A percentile compares a stretch with the other conserved stretches of the same genome.
Conservation (phyloP, 306 rosid genomes). For the Albizia julibrissin region DNA sequence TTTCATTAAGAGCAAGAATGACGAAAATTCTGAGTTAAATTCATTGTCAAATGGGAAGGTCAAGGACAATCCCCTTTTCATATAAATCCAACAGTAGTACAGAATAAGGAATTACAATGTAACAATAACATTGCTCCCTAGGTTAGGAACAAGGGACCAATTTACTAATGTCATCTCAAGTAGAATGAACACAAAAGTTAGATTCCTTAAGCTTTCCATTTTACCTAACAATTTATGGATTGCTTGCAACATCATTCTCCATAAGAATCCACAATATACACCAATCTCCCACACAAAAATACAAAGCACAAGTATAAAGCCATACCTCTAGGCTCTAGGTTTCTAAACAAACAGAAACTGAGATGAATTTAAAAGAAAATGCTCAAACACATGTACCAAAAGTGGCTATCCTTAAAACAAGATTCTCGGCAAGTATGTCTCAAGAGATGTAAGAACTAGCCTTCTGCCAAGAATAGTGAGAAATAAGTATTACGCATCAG, state of each 20-base stretch:
- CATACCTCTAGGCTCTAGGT: neutral
- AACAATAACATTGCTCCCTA: neutral
- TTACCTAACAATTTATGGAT: neutral
- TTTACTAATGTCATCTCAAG: neutral
- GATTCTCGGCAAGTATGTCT: neutral
- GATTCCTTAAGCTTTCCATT: conserved; percentile 13
- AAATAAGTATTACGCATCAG: neutral
- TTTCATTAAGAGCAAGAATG: conserved; percentile 18
- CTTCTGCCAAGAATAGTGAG: neutral
- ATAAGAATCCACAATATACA: conserved; percentile 5
- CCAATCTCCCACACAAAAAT: neutral
- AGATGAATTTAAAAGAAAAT: neutral
- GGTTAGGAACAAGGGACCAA: neutral
- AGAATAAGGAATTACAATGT: neutral
- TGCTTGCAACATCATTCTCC: conserved; percentile 11
- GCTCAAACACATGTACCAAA: neutral
- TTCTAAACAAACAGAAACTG: conserved; percentile 1
- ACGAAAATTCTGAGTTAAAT: conserved; percentile 17
- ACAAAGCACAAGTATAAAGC: neutral
- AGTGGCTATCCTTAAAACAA: neutral
- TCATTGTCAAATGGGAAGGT: neutral
- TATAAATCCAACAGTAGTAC: conserved; percentile 3
- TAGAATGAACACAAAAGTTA: neutral
- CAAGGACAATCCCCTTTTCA: conserved; percentile 1
- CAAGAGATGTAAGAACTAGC: neutral